phyloP scores from a whole-genome alignment of 2,329 filamentous ascomycete species.

The Talaromyces rugulosus region DNA sequence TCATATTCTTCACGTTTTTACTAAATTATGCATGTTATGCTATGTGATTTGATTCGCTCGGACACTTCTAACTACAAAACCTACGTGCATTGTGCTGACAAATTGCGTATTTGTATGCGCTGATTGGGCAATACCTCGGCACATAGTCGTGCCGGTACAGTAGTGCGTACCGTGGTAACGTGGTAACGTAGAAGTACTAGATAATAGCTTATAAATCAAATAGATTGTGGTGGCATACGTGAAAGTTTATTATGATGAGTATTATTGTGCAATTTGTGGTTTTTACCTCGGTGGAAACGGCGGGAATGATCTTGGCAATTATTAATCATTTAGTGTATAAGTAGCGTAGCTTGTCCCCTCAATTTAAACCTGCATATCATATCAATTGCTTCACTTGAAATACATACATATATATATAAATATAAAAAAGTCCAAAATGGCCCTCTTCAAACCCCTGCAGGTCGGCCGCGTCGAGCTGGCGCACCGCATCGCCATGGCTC shows the following conservation, averaged over 20 bases:
- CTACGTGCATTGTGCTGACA: not conserved
- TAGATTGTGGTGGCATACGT: not conserved
- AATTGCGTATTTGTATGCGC: not conserved
- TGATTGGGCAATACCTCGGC: not conserved
- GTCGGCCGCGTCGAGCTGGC: conserved; percentile 35
- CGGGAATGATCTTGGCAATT: too few species aligned
- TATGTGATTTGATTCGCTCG: too few species aligned
- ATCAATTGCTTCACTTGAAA: too few species aligned
- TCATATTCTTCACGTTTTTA: too few species aligned
- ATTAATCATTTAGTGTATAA: too few species aligned
- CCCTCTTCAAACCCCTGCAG: conserved; percentile 25
- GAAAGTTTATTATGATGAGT: not conserved
- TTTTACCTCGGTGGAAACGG: not conserved
- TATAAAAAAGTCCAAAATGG: not conserved
- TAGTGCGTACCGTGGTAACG: not conserved
- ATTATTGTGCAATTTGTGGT: too few species aligned
- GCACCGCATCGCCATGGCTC: conserved; percentile 49
- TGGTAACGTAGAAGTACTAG: not conserved
- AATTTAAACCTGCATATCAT: too few species aligned
- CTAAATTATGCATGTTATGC: too few species aligned
- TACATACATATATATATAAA: too few species aligned
- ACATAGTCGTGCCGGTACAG: too few species aligned
- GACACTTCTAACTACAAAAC: not conserved
- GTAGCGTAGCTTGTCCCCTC: too few species aligned
- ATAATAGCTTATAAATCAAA: not conserved